A percentile compares a stretch with the other conserved stretches of the same genome.
Conservation (phyloP, 345 rosid species). For the Syzygium grande region DNA sequence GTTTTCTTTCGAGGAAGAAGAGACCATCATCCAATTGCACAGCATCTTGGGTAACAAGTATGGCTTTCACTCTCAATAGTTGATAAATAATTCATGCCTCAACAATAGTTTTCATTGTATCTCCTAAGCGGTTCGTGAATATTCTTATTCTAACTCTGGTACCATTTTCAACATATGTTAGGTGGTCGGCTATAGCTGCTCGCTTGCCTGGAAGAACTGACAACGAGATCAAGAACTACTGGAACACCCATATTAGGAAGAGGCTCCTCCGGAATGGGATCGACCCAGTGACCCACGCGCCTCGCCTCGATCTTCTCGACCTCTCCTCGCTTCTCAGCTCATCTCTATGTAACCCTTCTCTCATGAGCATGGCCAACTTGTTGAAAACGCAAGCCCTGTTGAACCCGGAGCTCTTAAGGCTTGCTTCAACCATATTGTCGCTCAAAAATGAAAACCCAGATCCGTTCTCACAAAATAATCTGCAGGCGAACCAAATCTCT, state of each 20-base stretch:
- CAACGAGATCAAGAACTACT: conserved; percentile 88
- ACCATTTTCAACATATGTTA: conserved; percentile 7
- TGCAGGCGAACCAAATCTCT: conserved; percentile 21
- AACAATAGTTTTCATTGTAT: not conserved
- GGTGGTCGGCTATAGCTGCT: conserved; percentile 99
- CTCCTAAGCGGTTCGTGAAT: not conserved
- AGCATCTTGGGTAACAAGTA: conserved; percentile 90
- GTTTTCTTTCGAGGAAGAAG: conserved; percentile 95
- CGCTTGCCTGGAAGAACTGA: conserved; percentile 98
- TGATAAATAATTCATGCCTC: not conserved
- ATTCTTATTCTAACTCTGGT: not conserved
- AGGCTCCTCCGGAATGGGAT: conserved; percentile 81
- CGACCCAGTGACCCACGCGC: conserved; percentile 89
- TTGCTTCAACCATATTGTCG: conserved; percentile 30
- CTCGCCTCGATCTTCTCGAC: conserved; percentile 69
- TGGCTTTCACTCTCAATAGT: not conserved
- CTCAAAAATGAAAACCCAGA: conserved; percentile 45
- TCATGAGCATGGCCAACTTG: conserved; percentile 32
- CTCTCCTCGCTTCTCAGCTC: conserved; percentile 59
- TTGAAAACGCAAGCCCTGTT: conserved; percentile 37
- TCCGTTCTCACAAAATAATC: conserved; percentile 5
- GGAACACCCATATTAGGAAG: conserved; percentile 92
- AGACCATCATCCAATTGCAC: conserved; percentile 81
- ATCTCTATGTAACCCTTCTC: conserved; percentile 30
- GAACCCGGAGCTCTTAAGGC: conserved; percentile 33